Evolutionary conservation across 2,329 filamentous ascomycete species (phyloP), one percentile per base, ranked within the genome.

Genomic region (Blastomyces parvus): DNA sequence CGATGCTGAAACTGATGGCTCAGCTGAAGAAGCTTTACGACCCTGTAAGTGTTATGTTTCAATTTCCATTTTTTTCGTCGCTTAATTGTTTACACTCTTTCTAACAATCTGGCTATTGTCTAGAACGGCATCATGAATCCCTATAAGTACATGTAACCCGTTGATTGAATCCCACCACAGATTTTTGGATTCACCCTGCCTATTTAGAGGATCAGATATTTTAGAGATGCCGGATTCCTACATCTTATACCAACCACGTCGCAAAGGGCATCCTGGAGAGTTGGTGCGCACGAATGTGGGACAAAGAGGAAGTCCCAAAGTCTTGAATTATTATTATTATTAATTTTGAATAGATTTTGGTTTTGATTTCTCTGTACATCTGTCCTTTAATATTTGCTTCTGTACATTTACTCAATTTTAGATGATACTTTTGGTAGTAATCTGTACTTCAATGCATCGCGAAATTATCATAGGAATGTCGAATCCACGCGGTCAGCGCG

Each of bases 111-210:
- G 8, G 63, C 44, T 17, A 62, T 22, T 55, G 7, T 64, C 40
- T 69, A 96, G 91, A 96, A 96, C 69, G 92, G 91, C 58, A 97
- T 97, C 77, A 95, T 97, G 91, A 97, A 97, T 78, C 93, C 93
- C 0, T 97, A 97, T 82, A 97, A 97, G 79, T 97, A 97, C 76
- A 88, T 97, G 59, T 78, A 73, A 66, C 67, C 63, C 67, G 64
- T 69, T 69, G 61, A 14, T 25, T 14, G 33, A 42, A 22, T 25
- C 8, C 33, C 36, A 40, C 33, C 2, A 19, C 33, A 6, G 53
- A 2, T 57, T 57, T 42, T 25, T 11, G 38, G 33, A 25, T 40
- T 40, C 38, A 42, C n/a, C 42, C 9, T 22, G 3, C 8, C 30
- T 22, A 13, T 22, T 36, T 42, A 56, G 19, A 19, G 36, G 36